Evolutionary conservation across 2,329 filamentous ascomycete species (phyloP).

Genomic region (Monosporascus sp.): DNA sequence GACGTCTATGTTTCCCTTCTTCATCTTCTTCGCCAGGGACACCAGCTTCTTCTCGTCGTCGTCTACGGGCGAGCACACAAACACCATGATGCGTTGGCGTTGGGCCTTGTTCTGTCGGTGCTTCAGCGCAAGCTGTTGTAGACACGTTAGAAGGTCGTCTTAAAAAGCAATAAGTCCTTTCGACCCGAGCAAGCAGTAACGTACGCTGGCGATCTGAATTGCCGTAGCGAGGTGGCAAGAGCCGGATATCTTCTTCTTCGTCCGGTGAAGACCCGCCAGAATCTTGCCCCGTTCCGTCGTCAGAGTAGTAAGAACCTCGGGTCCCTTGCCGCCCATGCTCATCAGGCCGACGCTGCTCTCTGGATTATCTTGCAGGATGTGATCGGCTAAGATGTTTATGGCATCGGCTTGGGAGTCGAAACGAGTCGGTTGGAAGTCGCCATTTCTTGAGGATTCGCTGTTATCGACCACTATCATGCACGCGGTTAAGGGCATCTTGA

Average conservation of each 20-base stretch:
- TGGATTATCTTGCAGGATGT: slow-evolving; percentile 90
- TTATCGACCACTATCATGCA: slow-evolving; percentile 99
- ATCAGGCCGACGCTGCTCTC: slow-evolving; percentile 97
- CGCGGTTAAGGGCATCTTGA: slow-evolving; percentile 95
- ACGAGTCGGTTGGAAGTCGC: slow-evolving; percentile 84
- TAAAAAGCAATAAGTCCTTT: neutral
- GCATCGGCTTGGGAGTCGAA: slow-evolving; percentile 96
- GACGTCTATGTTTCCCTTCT: slow-evolving; percentile 91
- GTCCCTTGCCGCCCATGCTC: slow-evolving; percentile 98
- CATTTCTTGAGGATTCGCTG: slow-evolving; percentile 96
- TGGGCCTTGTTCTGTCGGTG: slow-evolving; percentile 98
- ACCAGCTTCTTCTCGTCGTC: slow-evolving; percentile 87
- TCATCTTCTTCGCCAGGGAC: slow-evolving; percentile 94
- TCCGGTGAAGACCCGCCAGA: slow-evolving; percentile 84
- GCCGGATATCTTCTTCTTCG: slow-evolving; percentile 84
- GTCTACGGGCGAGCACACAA: slow-evolving; percentile 86
- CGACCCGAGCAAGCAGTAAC: slow-evolving; percentile 27
- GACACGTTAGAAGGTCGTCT: too few species aligned
- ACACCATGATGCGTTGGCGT: slow-evolving; percentile 92
- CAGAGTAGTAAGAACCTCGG: slow-evolving; percentile 92
- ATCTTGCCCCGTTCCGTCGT: slow-evolving; percentile 96
- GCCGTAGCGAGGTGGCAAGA: slow-evolving; percentile 83
- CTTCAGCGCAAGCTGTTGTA: slow-evolving; percentile 78
- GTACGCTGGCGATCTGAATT: slow-evolving; percentile 89
- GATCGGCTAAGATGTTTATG: slow-evolving; percentile 90